Evolutionary conservation across 768 basidiomycete species (phyloP), one percentile per base, ranked within the genome.

Genomic region (Mycena vitilis): DNA sequence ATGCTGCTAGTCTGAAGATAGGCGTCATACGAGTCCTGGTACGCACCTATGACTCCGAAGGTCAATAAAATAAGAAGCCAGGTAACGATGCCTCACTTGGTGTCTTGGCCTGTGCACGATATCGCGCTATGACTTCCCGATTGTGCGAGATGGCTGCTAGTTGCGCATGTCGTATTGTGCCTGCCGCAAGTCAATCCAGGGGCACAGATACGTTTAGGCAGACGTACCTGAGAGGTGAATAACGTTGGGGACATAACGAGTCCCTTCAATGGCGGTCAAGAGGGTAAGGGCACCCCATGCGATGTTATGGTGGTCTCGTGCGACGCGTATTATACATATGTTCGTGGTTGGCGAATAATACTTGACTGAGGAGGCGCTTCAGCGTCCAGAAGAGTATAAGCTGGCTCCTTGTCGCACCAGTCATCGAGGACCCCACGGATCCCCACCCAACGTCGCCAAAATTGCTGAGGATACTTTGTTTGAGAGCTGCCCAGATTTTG

Each of bases 371-470:
- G 23, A n/a, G 3, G 30, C 30, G 66, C 44, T 65, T 71, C 56
- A 71, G 44, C 12, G 15, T 45, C 44, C 18, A 53, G 23, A 30
- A 30, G 51, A 34, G 25, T 6, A 18, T 5, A 5, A 25, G 63
- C 60, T 60, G 34, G 11, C 15, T 38, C 58, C 18, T 2, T 5
- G 80, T 30, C 86, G 49, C 65, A 93, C 95, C 90, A 22, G 84
- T 89, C 65, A 96, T 79, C 5, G 91, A 91, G 40, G 86, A 76
- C 0, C 88, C 91, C 4, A 96, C 87, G 12, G 91, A 86, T 30
- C 95, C 95, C 95, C 94, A 96, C 6, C 94, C 95, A 0, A 87
- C 83, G 75, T 95, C 94, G 4, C 95, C 95, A 75, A 95, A 96
- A 73, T 95, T 89, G 20, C 77, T 76, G 60, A 93, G 73, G 15